These are phyloP conservation scores for Singerocomus inundabilis DNA, from an alignment of 1,284 basidiomycete genomes.

Conservation along the genomic window DNA sequence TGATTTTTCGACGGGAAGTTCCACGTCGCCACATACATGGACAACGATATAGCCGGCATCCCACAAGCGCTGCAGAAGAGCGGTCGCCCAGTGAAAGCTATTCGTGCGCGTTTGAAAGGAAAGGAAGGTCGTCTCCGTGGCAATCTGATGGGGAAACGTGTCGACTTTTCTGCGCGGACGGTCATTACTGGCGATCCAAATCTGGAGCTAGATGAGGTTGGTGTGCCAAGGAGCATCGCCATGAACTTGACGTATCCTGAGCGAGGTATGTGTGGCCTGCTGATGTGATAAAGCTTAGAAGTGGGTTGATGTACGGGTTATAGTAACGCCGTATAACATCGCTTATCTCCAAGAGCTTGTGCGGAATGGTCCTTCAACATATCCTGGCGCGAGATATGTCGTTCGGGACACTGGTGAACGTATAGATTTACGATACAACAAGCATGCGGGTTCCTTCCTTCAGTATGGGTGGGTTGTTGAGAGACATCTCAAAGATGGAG, in stretches of 20 bases:
- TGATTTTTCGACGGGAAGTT: slow-evolving; percentile 52
- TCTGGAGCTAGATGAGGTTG: slow-evolving; percentile 94
- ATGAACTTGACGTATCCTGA: slow-evolving; percentile 99
- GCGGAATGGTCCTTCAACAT: slow-evolving; percentile 93
- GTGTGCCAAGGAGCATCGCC: slow-evolving; percentile 95
- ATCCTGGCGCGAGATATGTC: slow-evolving; percentile 97
- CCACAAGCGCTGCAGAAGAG: slow-evolving; percentile 98
- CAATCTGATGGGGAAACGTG: slow-evolving; percentile 99
- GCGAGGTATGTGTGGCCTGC: slow-evolving; percentile 58
- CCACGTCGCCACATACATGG: slow-evolving; percentile 99
- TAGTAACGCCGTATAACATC: slow-evolving; percentile 98
- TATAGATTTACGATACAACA: slow-evolving; percentile 96
- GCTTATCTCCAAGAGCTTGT: slow-evolving; percentile 93
- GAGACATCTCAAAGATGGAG: slow-evolving; percentile 95
- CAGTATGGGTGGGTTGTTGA: slow-evolving; percentile 99
- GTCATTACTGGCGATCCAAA: slow-evolving; percentile 99
- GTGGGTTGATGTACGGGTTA: slow-evolving; percentile 1
- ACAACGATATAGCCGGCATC: slow-evolving; percentile 98
- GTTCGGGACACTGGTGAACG: slow-evolving; percentile 98
- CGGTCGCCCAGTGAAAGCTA: slow-evolving; percentile 97
- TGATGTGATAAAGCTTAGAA: neutral
- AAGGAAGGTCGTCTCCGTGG: slow-evolving; percentile 98
- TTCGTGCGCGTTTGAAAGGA: slow-evolving; percentile 96
- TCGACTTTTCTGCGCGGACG: slow-evolving; percentile 98
- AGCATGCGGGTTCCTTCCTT: slow-evolving; percentile 95